Evolutionary conservation across 495 filamentous ascomycete species (phyloP).

Genomic region (Rusavskia elegans): DNA sequence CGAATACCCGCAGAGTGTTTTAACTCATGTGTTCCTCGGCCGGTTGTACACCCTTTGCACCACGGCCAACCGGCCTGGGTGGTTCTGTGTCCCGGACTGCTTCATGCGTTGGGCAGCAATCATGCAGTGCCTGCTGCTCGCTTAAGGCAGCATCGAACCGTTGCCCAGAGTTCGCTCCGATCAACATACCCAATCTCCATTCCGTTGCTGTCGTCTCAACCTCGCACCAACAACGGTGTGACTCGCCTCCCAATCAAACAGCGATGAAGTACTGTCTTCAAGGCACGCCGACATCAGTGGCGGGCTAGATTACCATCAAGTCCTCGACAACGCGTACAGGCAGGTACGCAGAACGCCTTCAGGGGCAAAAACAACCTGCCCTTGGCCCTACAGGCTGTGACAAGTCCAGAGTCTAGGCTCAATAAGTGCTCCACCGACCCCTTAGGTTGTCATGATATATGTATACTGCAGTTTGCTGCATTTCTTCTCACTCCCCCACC

Average conservation of each 20-base stretch:
- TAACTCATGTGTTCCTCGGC: neutral
- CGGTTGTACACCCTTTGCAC: neutral
- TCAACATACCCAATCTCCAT: neutral
- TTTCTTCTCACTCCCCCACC: no score
- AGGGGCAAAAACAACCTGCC: neutral
- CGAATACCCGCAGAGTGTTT: neutral
- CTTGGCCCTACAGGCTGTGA: no score
- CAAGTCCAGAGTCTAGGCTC: no score
- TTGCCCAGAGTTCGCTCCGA: neutral
- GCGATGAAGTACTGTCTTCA: no score
- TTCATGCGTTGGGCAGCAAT: conserved; percentile 5
- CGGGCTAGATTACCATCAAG: neutral
- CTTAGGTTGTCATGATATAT: no score
- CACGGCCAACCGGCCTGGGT: neutral
- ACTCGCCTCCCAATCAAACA: no score
- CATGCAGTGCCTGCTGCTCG: neutral
- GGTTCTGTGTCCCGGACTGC: neutral
- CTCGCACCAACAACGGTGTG: neutral
- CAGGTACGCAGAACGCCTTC: neutral
- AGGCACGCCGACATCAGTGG: neutral
- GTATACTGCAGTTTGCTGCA: no score
- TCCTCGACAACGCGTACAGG: neutral
- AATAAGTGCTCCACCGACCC: no score
- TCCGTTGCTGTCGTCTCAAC: neutral
- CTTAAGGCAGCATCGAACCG: conserved; percentile 2